Percentiles rank a stretch among this genome's conserved stretches.
Evolutionary conservation across 1,284 basidiomycete genomes (phyloP).

Genomic region (Ustilago bromivora): DNA sequence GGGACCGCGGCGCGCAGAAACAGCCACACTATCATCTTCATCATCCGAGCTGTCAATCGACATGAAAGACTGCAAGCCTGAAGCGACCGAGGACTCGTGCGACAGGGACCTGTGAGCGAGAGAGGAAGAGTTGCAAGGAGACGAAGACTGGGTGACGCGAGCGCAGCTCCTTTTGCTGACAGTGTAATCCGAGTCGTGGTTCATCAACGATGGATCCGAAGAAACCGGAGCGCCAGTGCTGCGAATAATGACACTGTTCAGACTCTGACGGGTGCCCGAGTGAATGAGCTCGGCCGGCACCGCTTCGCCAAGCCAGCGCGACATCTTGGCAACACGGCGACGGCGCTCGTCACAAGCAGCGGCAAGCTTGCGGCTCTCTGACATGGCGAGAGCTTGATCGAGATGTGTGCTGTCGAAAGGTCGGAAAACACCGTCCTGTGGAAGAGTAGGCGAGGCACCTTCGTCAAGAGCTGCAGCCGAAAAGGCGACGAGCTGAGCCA

Average conservation of each 20-base stretch:
- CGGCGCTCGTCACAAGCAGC: constrained; percentile 52
- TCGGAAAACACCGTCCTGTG: constrained; percentile 35
- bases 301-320: constrained; percentile 59
- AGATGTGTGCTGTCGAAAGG: constrained; percentile 21
- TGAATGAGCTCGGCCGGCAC: constrained; percentile 48
- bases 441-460: constrained; percentile 40
- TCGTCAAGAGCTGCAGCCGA: constrained; percentile 40
- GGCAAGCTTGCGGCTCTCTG: constrained; percentile 34
- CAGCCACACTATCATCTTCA: constrained; percentile 21
- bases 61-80: constrained; percentile 44
- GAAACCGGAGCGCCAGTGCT: constrained; percentile 11
- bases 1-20: neutral
- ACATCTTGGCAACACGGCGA: constrained; percentile 56
- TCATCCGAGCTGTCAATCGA: constrained; percentile 54
- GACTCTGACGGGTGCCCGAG: constrained; percentile 6
- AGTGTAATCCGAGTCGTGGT: constrained; percentile 17
- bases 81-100: constrained; percentile 18
- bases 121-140: constrained; percentile 8
- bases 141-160: constrained; percentile 1
- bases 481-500: constrained; percentile 36
- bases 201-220: constrained; percentile 11
- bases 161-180: constrained; percentile 9
- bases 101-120: constrained; percentile 21
- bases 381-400: constrained; percentile 27
- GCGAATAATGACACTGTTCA: constrained; percentile 27